Evolutionary conservation across 2,329 filamentous ascomycete genomes (phyloP).

Genomic region (Ceratocystis eucalypticola): DNA sequence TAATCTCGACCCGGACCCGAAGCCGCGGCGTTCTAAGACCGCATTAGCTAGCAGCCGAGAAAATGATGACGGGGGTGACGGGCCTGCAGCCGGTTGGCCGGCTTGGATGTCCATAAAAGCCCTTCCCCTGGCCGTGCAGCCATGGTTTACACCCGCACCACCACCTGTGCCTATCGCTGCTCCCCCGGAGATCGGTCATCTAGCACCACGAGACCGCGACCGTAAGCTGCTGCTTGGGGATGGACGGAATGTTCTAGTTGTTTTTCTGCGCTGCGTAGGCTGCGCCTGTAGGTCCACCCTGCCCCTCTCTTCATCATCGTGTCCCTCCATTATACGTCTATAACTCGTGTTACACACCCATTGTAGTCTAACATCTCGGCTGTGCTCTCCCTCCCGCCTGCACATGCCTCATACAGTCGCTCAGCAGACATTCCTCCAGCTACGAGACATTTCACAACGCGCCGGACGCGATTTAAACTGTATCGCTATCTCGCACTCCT

Average conservation of each 20-base stretch:
- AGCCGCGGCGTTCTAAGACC: constrained; percentile 18
- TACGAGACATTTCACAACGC: constrained; percentile 41
- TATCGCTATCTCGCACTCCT: constrained; percentile 47
- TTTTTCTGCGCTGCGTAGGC: constrained; percentile 42
- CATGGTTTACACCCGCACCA: constrained; percentile 40
- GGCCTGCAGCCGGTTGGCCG: constrained; percentile 25
- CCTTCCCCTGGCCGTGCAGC: constrained; percentile 39
- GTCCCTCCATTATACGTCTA: constrained; percentile 3
- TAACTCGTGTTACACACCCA: not conserved
- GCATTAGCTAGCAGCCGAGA: constrained; percentile 23
- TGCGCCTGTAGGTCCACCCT: constrained; percentile 37
- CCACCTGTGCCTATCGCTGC: constrained; percentile 35
- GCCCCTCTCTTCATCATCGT: constrained; percentile 3
- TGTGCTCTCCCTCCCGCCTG: not conserved
- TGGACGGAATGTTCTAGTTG: constrained; percentile 34
- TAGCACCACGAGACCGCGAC: constrained; percentile 36
- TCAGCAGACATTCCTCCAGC: constrained; percentile 42
- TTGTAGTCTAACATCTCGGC: not conserved
- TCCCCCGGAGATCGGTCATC: constrained; percentile 36
- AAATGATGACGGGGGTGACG: constrained; percentile 18
- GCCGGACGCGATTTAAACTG: constrained; percentile 36
- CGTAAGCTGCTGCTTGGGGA: constrained; percentile 32
- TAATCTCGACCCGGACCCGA: constrained; percentile 26
- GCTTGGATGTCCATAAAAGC: constrained; percentile 38
- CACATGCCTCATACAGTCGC: constrained; percentile 31